Base-by-base conservation (phyloP, 2,329 filamentous ascomycete species). In the Claviceps paspali region DNA sequence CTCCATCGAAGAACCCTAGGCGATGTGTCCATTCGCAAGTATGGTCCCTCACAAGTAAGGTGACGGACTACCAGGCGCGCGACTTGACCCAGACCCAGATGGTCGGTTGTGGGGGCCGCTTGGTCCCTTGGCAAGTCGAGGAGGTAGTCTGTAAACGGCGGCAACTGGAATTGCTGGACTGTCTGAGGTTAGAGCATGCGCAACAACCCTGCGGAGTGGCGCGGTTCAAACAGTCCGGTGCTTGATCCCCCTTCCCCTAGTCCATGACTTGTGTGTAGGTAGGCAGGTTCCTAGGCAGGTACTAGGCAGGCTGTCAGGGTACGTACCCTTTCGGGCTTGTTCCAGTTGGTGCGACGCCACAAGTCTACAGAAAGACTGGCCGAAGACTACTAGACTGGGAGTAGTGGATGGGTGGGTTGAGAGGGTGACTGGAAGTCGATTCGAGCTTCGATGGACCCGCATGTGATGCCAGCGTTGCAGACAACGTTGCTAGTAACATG, bases 51-150 rank as follows among this genome's bases (percentile, higher is more conserved):
- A 33, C 30, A 9, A 33, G 18, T 21, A 33, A 15, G 21, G 22
- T 4, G 29, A 37, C 29, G 35, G 22, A 27, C 14, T 14, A 37
- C n/a, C n/a, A n/a, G n/a, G n/a, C 22, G 28, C 34, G 27, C 22
- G 18, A 26, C 15, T 36, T 33, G 23, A n/a, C n/a, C 29, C 33
- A 23, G 34, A 29, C 34, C 34, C 27, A 36, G 19, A 28, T 28
- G 33, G 33, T 35, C 33, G 33, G 33, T 22, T 39, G 38, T 35
- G 38, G 33, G 32, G 38, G 28, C 24, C 23, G 21, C 22, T 26
- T 33, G 10, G 31, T 24, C 33, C 21, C n/a, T n/a, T 32, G 38
- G 37, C 26, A 17, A 21, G 28, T 15, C 17, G 27, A 31, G 8
- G 27, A 31, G 8, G 32, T 35, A 19, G 35, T 26, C 19, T 28